Evolutionary conservation across 441 rosid species (phyloP).

Genomic region (Jatropha multifida): DNA sequence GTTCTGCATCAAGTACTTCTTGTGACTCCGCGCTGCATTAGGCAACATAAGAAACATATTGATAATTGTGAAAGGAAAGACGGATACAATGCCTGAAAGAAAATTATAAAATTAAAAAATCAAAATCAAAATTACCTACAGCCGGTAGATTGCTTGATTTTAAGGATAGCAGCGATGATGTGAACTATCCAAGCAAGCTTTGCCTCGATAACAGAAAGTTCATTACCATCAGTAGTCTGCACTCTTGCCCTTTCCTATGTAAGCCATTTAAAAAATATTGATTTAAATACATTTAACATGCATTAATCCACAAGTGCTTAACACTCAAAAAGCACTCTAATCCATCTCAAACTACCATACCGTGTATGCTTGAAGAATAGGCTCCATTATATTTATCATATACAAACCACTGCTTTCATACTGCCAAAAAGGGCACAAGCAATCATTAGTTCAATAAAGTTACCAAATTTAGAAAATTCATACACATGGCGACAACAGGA

Average conservation of each 20-base stretch:
- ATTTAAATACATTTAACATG: constrained; percentile 12
- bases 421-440: constrained; percentile 39
- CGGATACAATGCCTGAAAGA: background rate
- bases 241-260: constrained; percentile 75
- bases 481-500: constrained; percentile 6
- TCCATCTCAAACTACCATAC: constrained; percentile 40
- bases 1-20: constrained; percentile 98
- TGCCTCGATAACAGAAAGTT: constrained; percentile 83
- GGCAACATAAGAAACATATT: constrained; percentile 18
- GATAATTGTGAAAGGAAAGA: constrained; percentile 7
- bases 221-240: constrained; percentile 60
- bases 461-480: background rate
- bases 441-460: constrained; percentile 13
- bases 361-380: constrained; percentile 90
- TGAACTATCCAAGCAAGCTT: constrained; percentile 98
- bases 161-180: constrained; percentile 90
- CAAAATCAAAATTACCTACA: constrained; percentile 61
- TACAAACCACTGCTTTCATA: constrained; percentile 83
- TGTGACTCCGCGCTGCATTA: constrained; percentile 87
- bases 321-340: constrained; percentile 15
- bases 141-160: constrained; percentile 84
- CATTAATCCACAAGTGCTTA: constrained; percentile 8
- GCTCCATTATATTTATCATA: constrained; percentile 88
- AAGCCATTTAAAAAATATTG: constrained; percentile 17
- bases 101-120: constrained; percentile 20